phyloP scores from a whole-genome alignment of 345 rosid species.

The Brassica nigra region DNA sequence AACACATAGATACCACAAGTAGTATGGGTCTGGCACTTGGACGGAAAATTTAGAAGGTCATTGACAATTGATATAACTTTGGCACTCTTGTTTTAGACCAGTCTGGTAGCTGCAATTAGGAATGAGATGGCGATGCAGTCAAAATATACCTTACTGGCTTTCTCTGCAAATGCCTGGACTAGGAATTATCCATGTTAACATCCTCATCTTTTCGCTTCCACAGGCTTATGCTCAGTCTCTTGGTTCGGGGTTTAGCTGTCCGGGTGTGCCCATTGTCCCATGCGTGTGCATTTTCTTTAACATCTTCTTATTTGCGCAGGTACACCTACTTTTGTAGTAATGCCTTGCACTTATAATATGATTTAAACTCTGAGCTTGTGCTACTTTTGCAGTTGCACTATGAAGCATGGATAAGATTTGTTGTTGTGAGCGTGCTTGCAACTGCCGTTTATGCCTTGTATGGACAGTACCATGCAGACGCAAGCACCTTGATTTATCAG shows the following conservation, averaged over 20 bases:
- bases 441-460: constrained; percentile 69
- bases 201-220: constrained; percentile 37
- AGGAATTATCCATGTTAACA: constrained; percentile 5
- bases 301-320: constrained; percentile 96
- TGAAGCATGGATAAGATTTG: constrained; percentile 91
- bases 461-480: constrained; percentile 80
- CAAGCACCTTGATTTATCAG: constrained; percentile 57
- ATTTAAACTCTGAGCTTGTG: constrained; percentile 19
- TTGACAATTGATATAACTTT: not conserved
- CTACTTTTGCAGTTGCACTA: constrained; percentile 67
- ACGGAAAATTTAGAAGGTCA: constrained; percentile 10
- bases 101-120: constrained; percentile 3
- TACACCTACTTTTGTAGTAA: constrained; percentile 27
- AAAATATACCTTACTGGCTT: not conserved
- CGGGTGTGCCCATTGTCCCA: constrained; percentile 85
- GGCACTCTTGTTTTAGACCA: not conserved
- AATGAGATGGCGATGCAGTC: constrained; percentile 1
- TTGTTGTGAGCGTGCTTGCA: constrained; percentile 64
- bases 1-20: not conserved
- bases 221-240: constrained; percentile 64
- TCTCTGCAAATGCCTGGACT: constrained; percentile 14
- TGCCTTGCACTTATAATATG: not conserved
- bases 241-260: constrained; percentile 86
- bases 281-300: constrained; percentile 82
- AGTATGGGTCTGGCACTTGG: constrained; percentile 19